A percentile compares a stretch with the other conserved stretches of the same genome.
Evolutionary conservation across 257 asterid species (phyloP).

Genomic region (Nicotiana undulata): DNA sequence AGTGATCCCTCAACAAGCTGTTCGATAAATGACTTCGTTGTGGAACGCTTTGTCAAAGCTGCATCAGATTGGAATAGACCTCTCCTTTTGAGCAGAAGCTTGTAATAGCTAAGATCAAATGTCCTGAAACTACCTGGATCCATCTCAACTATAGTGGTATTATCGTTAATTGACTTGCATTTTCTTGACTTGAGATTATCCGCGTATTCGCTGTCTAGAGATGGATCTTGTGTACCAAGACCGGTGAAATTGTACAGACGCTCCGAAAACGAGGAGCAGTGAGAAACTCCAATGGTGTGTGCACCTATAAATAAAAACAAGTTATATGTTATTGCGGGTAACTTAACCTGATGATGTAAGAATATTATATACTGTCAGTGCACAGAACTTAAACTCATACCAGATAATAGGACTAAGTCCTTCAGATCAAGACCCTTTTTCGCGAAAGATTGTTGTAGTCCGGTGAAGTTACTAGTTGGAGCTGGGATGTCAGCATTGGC

Average conservation of each 20-base stretch:
- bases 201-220: constrained; percentile 32
- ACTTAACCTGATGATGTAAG: neutral
- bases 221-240: constrained; percentile 39
- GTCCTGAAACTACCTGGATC: constrained; percentile 36
- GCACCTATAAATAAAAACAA: constrained; percentile 25
- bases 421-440: constrained; percentile 38
- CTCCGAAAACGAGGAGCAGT: constrained; percentile 41
- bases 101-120: constrained; percentile 31
- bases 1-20: neutral
- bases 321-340: neutral
- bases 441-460: constrained; percentile 34
- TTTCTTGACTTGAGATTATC: neutral
- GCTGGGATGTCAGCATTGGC: constrained; percentile 49
- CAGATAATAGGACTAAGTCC: constrained; percentile 42
- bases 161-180: neutral
- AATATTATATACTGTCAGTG: neutral
- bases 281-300: constrained; percentile 54
- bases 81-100: constrained; percentile 17
- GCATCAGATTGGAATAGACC: constrained; percentile 57
- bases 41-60: constrained; percentile 3
- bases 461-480: constrained; percentile 45
- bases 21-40: neutral
- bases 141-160: constrained; percentile 33
- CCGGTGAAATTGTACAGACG: constrained; percentile 54
- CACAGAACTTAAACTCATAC: constrained; percentile 3